Conservation (phyloP, 129 eudicot species). For the Kitagawia praeruptora region DNA sequence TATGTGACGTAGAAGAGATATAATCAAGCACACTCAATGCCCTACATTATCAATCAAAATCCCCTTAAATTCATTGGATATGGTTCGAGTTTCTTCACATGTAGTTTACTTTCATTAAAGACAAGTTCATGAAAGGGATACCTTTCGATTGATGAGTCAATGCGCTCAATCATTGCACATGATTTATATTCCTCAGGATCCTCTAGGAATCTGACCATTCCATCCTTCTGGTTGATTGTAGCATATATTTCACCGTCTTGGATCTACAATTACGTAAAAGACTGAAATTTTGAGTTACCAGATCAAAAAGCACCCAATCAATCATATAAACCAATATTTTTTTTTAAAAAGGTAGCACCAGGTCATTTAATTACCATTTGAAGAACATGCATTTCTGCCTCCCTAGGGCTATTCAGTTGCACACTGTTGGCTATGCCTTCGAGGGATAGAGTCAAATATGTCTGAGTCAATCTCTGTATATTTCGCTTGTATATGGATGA, state of each 20-base stretch:
- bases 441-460: constrained; percentile 84
- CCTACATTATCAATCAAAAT: background rate
- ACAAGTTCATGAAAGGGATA: constrained; percentile 13
- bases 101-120: background rate
- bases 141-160: constrained; percentile 85
- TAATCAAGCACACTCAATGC: background rate
- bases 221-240: constrained; percentile 96
- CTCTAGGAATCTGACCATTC: constrained; percentile 98
- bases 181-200: constrained; percentile 95
- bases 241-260: constrained; percentile 93
- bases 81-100: background rate
- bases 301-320: background rate
- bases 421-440: constrained; percentile 90
- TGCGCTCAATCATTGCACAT: constrained; percentile 86
- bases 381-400: constrained; percentile 98
- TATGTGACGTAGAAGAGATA: background rate
- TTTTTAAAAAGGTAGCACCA: background rate
- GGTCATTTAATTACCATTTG: constrained; percentile 52
- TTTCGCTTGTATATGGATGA: constrained; percentile 85
- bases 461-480: constrained; percentile 92
- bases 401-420: constrained; percentile 61
- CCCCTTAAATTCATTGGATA: background rate
- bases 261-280: constrained; percentile 34
- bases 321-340: background rate
- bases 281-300: background rate